Base-by-base conservation (phyloP, 2,329 filamentous ascomycete genomes). In the Arthrobotrys pseudoclavata region DNA sequence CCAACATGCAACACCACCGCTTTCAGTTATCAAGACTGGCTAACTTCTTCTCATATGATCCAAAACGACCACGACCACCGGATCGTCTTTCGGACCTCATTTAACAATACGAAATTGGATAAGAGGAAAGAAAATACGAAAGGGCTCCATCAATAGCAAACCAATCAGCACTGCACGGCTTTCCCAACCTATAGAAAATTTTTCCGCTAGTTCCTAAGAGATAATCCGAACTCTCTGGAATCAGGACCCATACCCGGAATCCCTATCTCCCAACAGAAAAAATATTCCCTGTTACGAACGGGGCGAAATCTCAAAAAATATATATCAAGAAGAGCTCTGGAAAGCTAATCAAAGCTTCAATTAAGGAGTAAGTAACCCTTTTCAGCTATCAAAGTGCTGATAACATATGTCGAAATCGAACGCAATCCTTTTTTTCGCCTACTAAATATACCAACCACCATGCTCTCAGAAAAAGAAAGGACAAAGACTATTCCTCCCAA, bases 201-300 rank as follows among this genome's bases (percentile, higher is more conserved):
- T 70, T 76, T 76, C 66, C 66, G 66, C 50, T 76, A 52, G 57
- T 22, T n/a, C n/a, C 20, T 63, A 57, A 57, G 70, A 69, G 71
- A 76, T 76, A 76, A 76, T 76, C 71, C 71, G 71, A 57, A 57
- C 26, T 42, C 34, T 42, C 40, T 60, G 31, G 48, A 57, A 69
- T 55, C 26, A 62, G 55, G 68, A 37, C 29, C 48, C 48, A 40
- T 9, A 24, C 37, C 53, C 47, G 22, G 18, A 68, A 13, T 22
- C 4, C 72, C 70, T 76, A 76, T 76, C 72, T 76, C 72, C 45
- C 72, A 76, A 76, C 72, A 76, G 61, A 45, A 70, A 68, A 68
- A 68, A 57, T 66, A 37, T 72, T 66, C 50, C 69, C 69, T 72
- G 50, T 57, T 64, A 26, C 22, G 26, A 7, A 63, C 47, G 57